Conservation (phyloP, 768 basidiomycete genomes). For the Boletus vermiculosoides region DNA sequence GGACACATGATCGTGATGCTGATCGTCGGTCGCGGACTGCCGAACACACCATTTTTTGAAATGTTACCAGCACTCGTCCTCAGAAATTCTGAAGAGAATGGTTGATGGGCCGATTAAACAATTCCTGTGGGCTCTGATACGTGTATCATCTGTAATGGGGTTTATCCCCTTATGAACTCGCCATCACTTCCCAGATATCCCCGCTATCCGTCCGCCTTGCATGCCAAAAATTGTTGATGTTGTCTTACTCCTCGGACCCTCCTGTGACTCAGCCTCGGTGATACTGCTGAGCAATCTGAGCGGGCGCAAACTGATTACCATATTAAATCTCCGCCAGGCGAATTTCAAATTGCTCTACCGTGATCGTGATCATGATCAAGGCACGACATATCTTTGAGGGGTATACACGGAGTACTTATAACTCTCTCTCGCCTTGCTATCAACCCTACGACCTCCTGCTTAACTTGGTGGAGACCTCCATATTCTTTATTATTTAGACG, state of each 20-base stretch:
- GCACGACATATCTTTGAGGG: not conserved
- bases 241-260: not conserved
- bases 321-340: not conserved
- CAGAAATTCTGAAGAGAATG: not conserved
- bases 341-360: conserved; percentile 10
- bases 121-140: not conserved
- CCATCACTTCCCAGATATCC: not conserved
- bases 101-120: not conserved
- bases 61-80: too few relatives aligned
- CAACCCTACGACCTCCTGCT: not conserved
- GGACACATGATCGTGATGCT: too few relatives aligned
- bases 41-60: not conserved
- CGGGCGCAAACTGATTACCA: conserved; percentile 8
- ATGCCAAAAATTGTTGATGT: too few relatives aligned
- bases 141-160: not conserved
- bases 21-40: too few relatives aligned
- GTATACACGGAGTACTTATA: too few relatives aligned
- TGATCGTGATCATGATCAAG: not conserved
- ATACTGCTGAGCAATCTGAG: not conserved
- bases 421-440: too few relatives aligned
- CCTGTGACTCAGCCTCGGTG: not conserved
- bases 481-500: not conserved
- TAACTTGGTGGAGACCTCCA: not conserved
- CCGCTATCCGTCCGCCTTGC: not conserved
- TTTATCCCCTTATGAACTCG: not conserved